Conservation (phyloP, 805 yeast genomes). For the Vanderwaltozyma yarrowii region DNA sequence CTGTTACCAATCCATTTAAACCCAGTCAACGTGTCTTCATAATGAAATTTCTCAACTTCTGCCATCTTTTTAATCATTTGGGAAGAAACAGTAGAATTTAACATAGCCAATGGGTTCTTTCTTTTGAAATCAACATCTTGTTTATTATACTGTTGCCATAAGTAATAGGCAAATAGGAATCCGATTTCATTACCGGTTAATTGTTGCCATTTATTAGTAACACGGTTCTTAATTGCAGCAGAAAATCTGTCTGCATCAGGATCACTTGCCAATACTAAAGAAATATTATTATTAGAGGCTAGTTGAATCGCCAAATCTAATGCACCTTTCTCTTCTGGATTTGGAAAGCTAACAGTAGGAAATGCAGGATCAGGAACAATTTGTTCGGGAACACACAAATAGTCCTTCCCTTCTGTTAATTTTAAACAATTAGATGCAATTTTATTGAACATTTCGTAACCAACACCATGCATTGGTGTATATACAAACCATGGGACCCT, state of each 20-base stretch:
- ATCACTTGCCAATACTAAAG: constrained; percentile 76
- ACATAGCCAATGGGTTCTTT: constrained; percentile 38
- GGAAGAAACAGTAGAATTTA: constrained; percentile 90
- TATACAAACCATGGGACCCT: constrained; percentile 47
- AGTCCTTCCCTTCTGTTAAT: constrained; percentile 29
- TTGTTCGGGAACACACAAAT: constrained; percentile 50
- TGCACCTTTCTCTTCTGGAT: constrained; percentile 95
- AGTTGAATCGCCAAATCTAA: constrained; percentile 53
- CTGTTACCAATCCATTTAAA: constrained; percentile 96
- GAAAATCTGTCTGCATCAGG: constrained; percentile 97
- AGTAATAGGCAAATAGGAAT: constrained; percentile 62
- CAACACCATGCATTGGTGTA: constrained; percentile 97
- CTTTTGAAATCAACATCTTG: constrained; percentile 18
- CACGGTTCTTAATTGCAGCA: constrained; percentile 46
- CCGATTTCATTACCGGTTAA: constrained; percentile 91
- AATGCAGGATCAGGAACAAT: constrained; percentile 72
- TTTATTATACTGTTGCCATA: constrained; percentile 31
- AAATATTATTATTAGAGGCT: constrained; percentile 38
- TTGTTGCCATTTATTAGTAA: constrained; percentile 52
- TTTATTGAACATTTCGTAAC: constrained; percentile 46
- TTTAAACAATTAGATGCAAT: constrained; percentile 24
- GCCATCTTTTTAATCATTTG: constrained; percentile 71
- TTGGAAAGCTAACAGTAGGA: constrained; percentile 81
- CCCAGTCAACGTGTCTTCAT: constrained; percentile 82
- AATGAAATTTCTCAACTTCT: constrained; percentile 44